Evolutionary conservation across 441 rosid species (phyloP).

Genomic region (Adansonia madagascariensis): DNA sequence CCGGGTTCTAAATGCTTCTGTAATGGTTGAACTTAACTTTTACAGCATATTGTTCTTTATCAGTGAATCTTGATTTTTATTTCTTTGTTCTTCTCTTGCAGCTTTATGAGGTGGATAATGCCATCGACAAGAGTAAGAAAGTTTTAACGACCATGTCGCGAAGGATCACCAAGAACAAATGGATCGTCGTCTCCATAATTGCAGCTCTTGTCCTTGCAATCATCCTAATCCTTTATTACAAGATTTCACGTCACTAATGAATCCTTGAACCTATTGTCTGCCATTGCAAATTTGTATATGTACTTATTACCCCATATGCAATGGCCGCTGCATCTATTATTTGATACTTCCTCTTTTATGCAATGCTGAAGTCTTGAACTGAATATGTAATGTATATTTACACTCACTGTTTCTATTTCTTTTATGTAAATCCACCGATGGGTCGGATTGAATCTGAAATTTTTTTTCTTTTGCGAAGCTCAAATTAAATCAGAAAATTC

Average conservation of each 20-base stretch:
- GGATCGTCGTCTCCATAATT: conserved; percentile 57
- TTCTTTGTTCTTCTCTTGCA: conserved; percentile 27
- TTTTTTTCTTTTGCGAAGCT: too few relatives aligned
- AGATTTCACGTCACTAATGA: conserved; percentile 51
- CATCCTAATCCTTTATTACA: conserved; percentile 54
- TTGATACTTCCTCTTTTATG: not conserved
- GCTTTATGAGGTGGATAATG: conserved; percentile 69
- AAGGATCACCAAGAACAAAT: conserved; percentile 68
- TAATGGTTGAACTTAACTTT: not conserved
- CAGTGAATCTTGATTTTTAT: not conserved
- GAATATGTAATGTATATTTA: not conserved
- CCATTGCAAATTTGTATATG: not conserved
- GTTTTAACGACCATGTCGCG: conserved; percentile 61
- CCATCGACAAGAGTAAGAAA: conserved; percentile 73
- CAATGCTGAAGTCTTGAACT: not conserved
- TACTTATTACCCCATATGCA: not conserved
- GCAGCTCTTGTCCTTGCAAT: conserved; percentile 63
- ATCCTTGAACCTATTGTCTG: conserved; percentile 11
- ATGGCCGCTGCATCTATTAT: not conserved
- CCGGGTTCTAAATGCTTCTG: not conserved
- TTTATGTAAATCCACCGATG: conserved; percentile 6
- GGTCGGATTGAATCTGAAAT: too few relatives aligned
- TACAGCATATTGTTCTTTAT: not conserved
- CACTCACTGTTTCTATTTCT: not conserved
- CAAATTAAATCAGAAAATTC: too few relatives aligned